These are phyloP conservation scores for Pelargonium nanum DNA, from an alignment of 345 rosid genomes.

Conservation along the genomic window DNA sequence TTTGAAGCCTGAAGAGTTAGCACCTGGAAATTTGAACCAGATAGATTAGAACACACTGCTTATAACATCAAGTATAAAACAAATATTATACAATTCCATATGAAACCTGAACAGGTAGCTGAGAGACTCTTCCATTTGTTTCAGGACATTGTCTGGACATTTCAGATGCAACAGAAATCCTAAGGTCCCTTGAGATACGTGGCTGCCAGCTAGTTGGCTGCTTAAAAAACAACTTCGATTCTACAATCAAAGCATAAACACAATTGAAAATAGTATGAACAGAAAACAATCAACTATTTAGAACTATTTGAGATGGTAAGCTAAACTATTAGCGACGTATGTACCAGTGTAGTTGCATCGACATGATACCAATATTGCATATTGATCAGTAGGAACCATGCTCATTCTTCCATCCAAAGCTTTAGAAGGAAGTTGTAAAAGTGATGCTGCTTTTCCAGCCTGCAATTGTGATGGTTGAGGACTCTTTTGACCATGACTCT, in stretches of 20 bases:
- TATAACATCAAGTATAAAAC: neutral
- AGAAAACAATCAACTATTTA: constrained; percentile 7
- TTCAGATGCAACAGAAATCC: constrained; percentile 88
- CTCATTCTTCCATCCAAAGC: constrained; percentile 38
- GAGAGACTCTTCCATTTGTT: constrained; percentile 49
- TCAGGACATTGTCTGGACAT: constrained; percentile 54
- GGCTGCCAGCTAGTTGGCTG: constrained; percentile 83
- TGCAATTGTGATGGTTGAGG: constrained; percentile 17
- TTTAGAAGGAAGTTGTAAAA: constrained; percentile 36
- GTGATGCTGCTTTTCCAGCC: constrained; percentile 14
- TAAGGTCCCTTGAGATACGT: constrained; percentile 62
- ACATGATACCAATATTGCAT: constrained; percentile 84
- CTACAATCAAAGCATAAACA: constrained; percentile 27
- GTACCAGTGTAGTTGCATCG: constrained; percentile 86
- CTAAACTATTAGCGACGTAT: neutral
- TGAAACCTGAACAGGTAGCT: constrained; percentile 85
- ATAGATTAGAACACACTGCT: constrained; percentile 11
- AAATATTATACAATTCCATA: constrained; percentile 8
- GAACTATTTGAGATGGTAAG: neutral
- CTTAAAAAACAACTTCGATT: constrained; percentile 84
- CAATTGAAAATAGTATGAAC: neutral
- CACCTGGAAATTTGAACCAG: constrained; percentile 45
- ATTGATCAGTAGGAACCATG: constrained; percentile 39
- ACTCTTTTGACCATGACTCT: constrained; percentile 36
- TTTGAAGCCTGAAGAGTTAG: constrained; percentile 92